These are phyloP conservation scores for Parathielavia hyrcaniae DNA, from an alignment of 495 filamentous ascomycete genomes.

Conservation along the genomic window DNA sequence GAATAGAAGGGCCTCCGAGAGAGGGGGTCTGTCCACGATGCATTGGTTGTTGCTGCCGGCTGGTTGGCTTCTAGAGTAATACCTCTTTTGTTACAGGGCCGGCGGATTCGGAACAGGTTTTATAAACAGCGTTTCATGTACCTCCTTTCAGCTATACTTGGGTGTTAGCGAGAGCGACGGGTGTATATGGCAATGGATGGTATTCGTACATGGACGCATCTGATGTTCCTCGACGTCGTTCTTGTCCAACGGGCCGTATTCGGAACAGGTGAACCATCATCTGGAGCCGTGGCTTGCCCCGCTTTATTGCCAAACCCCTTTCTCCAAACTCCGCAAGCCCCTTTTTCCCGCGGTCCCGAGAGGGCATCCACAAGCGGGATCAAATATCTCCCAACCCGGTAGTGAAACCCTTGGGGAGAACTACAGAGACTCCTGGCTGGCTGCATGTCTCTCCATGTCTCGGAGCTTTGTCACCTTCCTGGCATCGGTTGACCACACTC, in stretches of 20 bases:
- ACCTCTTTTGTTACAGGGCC: not conserved
- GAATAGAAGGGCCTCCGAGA: slow-evolving; percentile 19
- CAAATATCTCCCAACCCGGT: not conserved
- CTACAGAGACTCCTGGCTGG: not conserved
- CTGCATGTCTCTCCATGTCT: slow-evolving; percentile 8
- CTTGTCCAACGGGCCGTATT: no score
- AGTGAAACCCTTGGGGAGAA: not conserved
- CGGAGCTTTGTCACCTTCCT: slow-evolving; percentile 9
- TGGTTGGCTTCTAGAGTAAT: slow-evolving; percentile 10
- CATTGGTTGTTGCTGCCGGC: slow-evolving; percentile 14
- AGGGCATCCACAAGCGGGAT: not conserved
- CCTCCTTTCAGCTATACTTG: not conserved
- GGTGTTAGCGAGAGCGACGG: no score
- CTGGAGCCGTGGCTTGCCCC: no score
- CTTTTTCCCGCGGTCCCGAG: not conserved
- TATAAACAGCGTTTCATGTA: not conserved
- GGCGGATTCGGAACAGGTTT: not conserved
- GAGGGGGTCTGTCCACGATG: slow-evolving; percentile 12
- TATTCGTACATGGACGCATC: no score
- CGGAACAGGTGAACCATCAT: no score
- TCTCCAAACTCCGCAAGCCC: slow-evolving; percentile 4
- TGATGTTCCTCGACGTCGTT: no score
- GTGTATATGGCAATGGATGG: no score
- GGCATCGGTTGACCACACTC: not conserved
- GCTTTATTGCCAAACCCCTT: not conserved